phyloP scores from a whole-genome alignment of 768 basidiomycete species.

The Tephrocybe sp. region DNA sequence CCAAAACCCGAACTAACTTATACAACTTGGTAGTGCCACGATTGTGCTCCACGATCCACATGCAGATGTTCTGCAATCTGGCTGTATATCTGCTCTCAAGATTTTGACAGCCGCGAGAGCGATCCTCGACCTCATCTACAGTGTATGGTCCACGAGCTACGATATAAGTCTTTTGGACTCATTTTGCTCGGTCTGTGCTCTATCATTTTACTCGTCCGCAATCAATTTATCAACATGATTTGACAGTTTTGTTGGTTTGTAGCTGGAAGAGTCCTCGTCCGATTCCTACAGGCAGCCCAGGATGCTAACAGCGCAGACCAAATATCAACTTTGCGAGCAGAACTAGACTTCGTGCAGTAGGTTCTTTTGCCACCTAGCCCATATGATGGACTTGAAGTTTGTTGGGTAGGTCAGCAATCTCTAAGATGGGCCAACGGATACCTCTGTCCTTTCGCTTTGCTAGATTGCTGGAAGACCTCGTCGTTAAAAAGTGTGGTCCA shows the following conservation, averaged over 20 bases:
- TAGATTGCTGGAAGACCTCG: slow-evolving; percentile 54
- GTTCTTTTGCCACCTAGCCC: slow-evolving; percentile 20
- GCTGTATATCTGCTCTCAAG: slow-evolving; percentile 69
- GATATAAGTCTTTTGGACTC: slow-evolving; percentile 69
- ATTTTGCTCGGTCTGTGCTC: slow-evolving; percentile 56
- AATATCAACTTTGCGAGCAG: slow-evolving; percentile 55
- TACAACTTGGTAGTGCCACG: slow-evolving; percentile 44
- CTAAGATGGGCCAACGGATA: slow-evolving; percentile 63
- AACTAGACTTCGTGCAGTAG: slow-evolving; percentile 70
- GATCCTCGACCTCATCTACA: slow-evolving; percentile 67
- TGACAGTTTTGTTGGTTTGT: slow-evolving; percentile 68
- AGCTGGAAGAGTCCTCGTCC: slow-evolving; percentile 62
- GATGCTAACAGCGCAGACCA: slow-evolving; percentile 58
- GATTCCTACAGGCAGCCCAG: slow-evolving; percentile 65
- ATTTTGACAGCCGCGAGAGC: slow-evolving; percentile 66
- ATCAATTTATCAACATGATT: slow-evolving; percentile 2
- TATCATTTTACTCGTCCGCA: neutral
- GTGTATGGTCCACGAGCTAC: slow-evolving; percentile 67
- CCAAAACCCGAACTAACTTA: slow-evolving; percentile 4
- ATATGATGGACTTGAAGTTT: neutral
- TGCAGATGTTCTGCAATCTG: slow-evolving; percentile 54
- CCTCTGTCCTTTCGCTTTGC: slow-evolving; percentile 64
- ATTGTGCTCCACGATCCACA: slow-evolving; percentile 80
- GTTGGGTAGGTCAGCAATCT: slow-evolving; percentile 51
- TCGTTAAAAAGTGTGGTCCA: slow-evolving; percentile 37